Conservation (phyloP, 176 grass and related monocot species). For the Dendrocalamus sinicus region DNA sequence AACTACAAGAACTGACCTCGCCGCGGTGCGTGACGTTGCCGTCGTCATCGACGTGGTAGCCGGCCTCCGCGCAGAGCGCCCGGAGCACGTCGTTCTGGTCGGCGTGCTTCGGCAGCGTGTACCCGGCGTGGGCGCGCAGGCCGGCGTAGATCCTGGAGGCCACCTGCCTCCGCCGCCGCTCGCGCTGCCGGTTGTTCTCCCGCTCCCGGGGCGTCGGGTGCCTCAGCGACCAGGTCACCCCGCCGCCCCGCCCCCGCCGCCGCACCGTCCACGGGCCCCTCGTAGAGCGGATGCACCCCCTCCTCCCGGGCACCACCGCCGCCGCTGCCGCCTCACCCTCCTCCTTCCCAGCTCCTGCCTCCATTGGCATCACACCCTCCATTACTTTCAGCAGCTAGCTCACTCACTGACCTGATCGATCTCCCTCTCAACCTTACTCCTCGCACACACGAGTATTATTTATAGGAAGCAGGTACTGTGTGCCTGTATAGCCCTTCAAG, state of each 20-base stretch:
- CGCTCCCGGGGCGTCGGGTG: conserved; percentile 73
- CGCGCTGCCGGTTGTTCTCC: conserved; percentile 81
- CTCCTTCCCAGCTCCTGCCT: conserved; percentile 36
- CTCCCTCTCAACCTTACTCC: conserved; percentile 12
- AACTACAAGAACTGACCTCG: conserved; percentile 44
- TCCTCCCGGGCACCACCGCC: conserved; percentile 10
- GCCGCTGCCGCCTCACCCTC: conserved; percentile 1
- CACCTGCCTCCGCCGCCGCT: conserved; percentile 67
- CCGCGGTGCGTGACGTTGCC: conserved; percentile 60
- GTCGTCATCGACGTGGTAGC: conserved; percentile 76
- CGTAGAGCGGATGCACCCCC: conserved; percentile 75
- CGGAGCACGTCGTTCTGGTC: conserved; percentile 94
- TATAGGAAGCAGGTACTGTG: conserved; percentile 29
- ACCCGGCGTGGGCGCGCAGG: conserved; percentile 62
- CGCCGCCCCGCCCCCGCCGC: conserved; percentile 51
- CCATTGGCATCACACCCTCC: conserved; percentile 16
- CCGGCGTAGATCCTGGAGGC: conserved; percentile 73
- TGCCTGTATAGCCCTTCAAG: not conserved
- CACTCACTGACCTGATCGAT: not conserved
- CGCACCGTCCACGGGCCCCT: conserved; percentile 79
- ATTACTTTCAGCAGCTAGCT: not conserved
- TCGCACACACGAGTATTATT: conserved; percentile 34
- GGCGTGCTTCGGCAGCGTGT: conserved; percentile 76
- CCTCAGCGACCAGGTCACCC: conserved; percentile 57
- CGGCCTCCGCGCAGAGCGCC: conserved; percentile 79